Percentiles rank a stretch among this genome's conserved stretches.
Conservation (phyloP, 176 grass and related monocot genomes). For the Ensete glaucum region DNA sequence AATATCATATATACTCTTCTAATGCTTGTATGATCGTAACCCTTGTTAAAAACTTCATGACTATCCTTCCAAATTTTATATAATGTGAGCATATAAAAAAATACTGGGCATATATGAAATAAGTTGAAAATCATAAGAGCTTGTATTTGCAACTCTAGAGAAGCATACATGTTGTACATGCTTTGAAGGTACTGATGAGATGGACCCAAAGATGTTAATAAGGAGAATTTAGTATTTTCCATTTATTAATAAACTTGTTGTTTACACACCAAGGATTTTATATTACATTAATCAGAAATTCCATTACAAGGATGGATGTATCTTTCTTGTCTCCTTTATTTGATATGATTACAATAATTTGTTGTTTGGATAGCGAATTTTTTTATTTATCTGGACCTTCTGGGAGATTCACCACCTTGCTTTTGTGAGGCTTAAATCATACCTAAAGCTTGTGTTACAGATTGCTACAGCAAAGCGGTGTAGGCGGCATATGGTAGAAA, state of each 20-base stretch:
- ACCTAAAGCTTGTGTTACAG: conserved; percentile 32
- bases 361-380: background rate
- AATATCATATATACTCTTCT: background rate
- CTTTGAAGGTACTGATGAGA: no score
- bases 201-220: no score
- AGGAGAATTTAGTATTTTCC: no score
- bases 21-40: no score
- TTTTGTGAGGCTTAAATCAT: conserved; percentile 4
- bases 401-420: background rate
- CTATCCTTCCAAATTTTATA: background rate
- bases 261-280: no score
- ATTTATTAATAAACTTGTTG: no score
- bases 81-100: background rate
- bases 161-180: conserved; percentile 4
- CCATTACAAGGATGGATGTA: no score
- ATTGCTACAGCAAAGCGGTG: conserved; percentile 71
- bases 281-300: no score
- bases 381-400: background rate
- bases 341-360: background rate
- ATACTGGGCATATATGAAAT: background rate
- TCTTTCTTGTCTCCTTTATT: no score
- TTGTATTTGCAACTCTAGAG: background rate
- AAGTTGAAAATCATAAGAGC: background rate
- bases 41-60: background rate
- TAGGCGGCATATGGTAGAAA: conserved; percentile 92